Percentiles rank a stretch among this genome's conserved stretches.
phyloP scores from a whole-genome alignment of 1,139 yeast species.

The Saccharomyces hybrid region DNA sequence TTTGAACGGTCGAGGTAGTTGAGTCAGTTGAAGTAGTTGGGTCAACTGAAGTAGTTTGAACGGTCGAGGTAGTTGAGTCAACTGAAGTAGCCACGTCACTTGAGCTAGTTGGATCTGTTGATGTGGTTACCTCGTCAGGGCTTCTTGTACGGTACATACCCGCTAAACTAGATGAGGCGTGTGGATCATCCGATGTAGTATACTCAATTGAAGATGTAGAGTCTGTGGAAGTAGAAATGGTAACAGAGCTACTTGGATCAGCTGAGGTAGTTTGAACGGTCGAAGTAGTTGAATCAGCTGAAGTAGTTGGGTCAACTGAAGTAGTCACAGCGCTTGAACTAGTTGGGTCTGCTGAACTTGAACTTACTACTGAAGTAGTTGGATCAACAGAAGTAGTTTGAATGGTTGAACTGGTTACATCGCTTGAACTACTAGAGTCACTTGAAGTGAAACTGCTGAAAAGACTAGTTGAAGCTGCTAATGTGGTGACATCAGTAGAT shows the following conservation, averaged over 20 bases:
- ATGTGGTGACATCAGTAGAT: neutral
- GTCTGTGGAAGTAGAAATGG: neutral
- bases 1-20: neutral
- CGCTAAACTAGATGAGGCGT: neutral
- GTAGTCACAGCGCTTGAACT: neutral
- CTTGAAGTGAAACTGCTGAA: neutral
- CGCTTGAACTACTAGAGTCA: neutral
- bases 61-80: neutral
- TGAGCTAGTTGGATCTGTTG: neutral
- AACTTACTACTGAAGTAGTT: neutral
- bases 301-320: neutral
- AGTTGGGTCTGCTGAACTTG: neutral
- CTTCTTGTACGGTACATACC: neutral
- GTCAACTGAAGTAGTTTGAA: neutral
- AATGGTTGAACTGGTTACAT: neutral
- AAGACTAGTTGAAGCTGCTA: neutral
- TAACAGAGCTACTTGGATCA: neutral
- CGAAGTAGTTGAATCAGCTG: neutral
- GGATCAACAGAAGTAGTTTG: neutral
- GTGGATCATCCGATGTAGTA: neutral
- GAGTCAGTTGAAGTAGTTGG: neutral
- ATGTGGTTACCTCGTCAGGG: neutral
- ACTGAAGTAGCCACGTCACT: neutral
- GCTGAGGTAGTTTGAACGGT: neutral
- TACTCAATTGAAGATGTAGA: neutral